Conservation (phyloP, 2,329 filamentous ascomycete genomes). For the Pseudogymnoascus sp. region DNA sequence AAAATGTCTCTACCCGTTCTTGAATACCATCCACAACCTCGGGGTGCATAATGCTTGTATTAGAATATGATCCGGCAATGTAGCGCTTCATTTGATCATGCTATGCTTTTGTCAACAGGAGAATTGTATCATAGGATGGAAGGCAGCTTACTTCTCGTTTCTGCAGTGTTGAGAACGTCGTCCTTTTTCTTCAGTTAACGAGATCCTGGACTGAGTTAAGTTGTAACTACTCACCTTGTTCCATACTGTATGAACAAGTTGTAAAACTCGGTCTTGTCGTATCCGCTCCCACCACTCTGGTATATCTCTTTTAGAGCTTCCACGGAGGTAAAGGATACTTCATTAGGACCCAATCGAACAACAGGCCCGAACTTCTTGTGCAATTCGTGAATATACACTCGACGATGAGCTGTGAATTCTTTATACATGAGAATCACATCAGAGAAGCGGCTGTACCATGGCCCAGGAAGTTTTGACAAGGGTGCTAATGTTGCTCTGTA, state of each 20-base stretch:
- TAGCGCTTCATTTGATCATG: constrained; percentile 57
- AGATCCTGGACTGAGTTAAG: background rate
- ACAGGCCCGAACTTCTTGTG: constrained; percentile 50
- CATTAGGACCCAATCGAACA: constrained; percentile 50
- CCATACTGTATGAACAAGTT: constrained; percentile 52
- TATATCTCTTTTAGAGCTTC: constrained; percentile 57
- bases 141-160: constrained; percentile 21
- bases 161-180: constrained; percentile 32
- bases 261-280: constrained; percentile 60
- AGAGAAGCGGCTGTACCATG: constrained; percentile 19
- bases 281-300: constrained; percentile 53
- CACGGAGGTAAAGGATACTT: constrained; percentile 52
- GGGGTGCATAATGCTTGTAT: constrained; percentile 56
- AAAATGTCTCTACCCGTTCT: constrained; percentile 48
- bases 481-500: constrained; percentile 13
- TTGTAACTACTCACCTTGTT: constrained; percentile 36
- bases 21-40: constrained; percentile 50
- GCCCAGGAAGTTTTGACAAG: constrained; percentile 21
- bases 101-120: constrained; percentile 28
- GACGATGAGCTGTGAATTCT: constrained; percentile 47
- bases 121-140: background rate
- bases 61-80: constrained; percentile 61
- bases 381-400: constrained; percentile 47
- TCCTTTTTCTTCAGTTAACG: constrained; percentile 20
- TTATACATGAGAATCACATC: constrained; percentile 27